These are phyloP conservation scores for Aspergillus pseudoterreus DNA, from an alignment of 2,329 filamentous ascomycete species.

Conservation along the genomic window DNA sequence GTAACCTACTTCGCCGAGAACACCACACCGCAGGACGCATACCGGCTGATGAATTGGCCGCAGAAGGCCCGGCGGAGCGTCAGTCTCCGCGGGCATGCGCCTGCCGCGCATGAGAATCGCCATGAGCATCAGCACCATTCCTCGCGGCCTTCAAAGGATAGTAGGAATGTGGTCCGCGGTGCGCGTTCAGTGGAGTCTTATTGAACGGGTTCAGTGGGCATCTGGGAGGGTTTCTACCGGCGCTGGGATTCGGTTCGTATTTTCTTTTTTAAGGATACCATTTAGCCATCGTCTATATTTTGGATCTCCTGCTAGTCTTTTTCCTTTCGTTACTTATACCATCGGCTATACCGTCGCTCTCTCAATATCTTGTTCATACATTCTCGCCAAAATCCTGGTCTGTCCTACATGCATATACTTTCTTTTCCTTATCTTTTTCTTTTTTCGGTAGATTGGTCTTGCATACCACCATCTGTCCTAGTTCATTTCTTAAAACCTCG, in stretches of 20 bases:
- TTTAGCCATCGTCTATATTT: not conserved
- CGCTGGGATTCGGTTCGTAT: not conserved
- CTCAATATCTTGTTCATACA: not conserved
- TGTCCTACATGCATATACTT: not conserved
- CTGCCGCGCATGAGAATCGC: not conserved
- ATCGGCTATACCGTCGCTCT: not conserved
- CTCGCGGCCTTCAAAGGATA: not conserved
- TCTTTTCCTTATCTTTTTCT: not conserved
- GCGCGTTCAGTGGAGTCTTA: slow-evolving; percentile 25
- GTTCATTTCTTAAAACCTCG: not conserved
- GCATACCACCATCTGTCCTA: not conserved
- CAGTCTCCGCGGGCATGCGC: slow-evolving; percentile 2
- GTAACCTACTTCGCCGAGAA: slow-evolving; percentile 29
- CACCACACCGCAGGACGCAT: slow-evolving; percentile 22
- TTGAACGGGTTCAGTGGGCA: slow-evolving; percentile 7
- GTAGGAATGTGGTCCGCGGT: slow-evolving; percentile 11
- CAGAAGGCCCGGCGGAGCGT: slow-evolving; percentile 14
- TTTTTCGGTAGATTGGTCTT: not conserved
- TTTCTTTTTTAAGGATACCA: not conserved
- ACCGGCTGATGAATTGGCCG: slow-evolving; percentile 31
- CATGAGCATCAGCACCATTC: not conserved
- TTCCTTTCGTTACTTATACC: not conserved
- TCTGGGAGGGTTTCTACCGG: not conserved
- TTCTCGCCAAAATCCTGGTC: not conserved
- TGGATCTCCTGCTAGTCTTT: not conserved